These are phyloP conservation scores for Fusarium succisae DNA, from an alignment of 2,329 filamentous ascomycete species.

Conservation along the genomic window DNA sequence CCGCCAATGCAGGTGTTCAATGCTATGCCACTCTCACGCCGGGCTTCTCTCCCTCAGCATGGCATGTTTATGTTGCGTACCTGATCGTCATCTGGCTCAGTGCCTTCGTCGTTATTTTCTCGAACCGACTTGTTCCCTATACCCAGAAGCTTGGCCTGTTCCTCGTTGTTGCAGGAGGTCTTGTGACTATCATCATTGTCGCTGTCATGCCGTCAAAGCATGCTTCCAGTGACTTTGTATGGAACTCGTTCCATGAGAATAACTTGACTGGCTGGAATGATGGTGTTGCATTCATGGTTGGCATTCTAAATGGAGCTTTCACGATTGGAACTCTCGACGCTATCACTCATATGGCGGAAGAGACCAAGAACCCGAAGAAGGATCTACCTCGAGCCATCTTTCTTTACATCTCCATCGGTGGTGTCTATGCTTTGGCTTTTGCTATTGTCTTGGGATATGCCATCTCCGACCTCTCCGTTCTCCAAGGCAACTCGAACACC, in stretches of 20 bases:
- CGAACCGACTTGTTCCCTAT: constrained; percentile 38
- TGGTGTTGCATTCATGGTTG: constrained; percentile 40
- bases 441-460: constrained; percentile 38
- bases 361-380: constrained; percentile 28
- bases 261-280: constrained; percentile 40
- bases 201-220: constrained; percentile 35
- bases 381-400: constrained; percentile 35
- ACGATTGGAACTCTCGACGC: constrained; percentile 38
- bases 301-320: constrained; percentile 39
- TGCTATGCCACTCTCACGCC: constrained; percentile 35
- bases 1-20: constrained; percentile 38
- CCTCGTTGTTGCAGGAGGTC: constrained; percentile 34
- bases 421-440: constrained; percentile 35
- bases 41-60: constrained; percentile 19
- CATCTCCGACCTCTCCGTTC: constrained; percentile 35
- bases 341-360: constrained; percentile 42
- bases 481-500: constrained; percentile 35
- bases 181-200: constrained; percentile 37
- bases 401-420: constrained; percentile 38
- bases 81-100: constrained; percentile 37
- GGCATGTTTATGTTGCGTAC: constrained; percentile 41
- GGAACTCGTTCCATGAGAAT: constrained; percentile 38
- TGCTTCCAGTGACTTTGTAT: constrained; percentile 35
- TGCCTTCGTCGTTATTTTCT: constrained; percentile 28
- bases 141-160: constrained; percentile 38